Conservation (phyloP, 371 early-diverging fungal genomes). For the Mucor saturninus region DNA sequence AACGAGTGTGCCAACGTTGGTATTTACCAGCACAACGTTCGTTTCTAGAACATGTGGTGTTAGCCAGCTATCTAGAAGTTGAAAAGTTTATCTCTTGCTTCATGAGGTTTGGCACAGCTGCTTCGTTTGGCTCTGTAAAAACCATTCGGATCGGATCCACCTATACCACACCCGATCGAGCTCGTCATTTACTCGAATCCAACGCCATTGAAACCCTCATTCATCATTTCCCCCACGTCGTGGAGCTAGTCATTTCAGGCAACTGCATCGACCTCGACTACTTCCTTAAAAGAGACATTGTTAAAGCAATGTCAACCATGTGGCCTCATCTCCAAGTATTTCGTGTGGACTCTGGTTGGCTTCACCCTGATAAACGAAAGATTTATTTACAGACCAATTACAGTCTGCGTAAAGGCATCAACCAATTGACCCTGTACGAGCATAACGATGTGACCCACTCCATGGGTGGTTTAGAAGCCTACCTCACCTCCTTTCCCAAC, state of each 20-base stretch:
- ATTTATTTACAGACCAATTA: conserved; percentile 17
- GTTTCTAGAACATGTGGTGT: conserved; percentile 10
- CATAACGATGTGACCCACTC: conserved; percentile 11
- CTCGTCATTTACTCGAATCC: not conserved
- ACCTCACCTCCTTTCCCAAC: conserved; percentile 6
- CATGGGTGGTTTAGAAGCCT: not conserved
- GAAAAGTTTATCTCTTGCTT: conserved; percentile 12
- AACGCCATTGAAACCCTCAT: conserved; percentile 4
- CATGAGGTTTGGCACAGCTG: not conserved
- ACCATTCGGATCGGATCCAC: conserved; percentile 7
- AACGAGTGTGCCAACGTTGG: conserved; percentile 16
- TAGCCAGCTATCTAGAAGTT: conserved; percentile 7
- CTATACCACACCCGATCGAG: conserved; percentile 14
- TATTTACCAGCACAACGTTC: conserved; percentile 1
- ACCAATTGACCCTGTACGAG: conserved; percentile 4
- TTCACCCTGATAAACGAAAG: conserved; percentile 3
- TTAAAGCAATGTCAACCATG: not conserved
- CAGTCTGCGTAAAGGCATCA: conserved; percentile 2
- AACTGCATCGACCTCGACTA: conserved; percentile 16
- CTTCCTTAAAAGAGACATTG: not conserved
- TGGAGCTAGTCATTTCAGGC: conserved; percentile 5
- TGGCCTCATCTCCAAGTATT: conserved; percentile 6
- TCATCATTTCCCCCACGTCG: conserved; percentile 5
- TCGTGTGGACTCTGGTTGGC: conserved; percentile 7
- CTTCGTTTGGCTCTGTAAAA: not conserved